Percentiles rank a stretch among this genome's conserved stretches.
phyloP scores from a whole-genome alignment of 1,139 yeast genomes.

The Entelexis paramagnoliae region DNA sequence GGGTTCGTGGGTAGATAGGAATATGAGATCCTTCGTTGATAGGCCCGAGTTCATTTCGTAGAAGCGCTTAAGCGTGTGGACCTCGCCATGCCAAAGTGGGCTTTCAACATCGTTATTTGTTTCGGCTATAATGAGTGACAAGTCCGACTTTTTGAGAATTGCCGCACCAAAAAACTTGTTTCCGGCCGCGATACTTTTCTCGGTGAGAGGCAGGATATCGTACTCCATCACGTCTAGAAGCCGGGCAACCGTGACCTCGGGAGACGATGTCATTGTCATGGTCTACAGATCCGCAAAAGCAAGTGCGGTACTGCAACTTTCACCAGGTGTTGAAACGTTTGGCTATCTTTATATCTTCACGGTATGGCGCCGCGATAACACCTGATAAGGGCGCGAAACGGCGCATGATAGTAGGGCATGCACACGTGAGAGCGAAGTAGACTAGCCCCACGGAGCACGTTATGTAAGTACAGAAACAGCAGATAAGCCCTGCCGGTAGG shows the following conservation, averaged over 20 bases:
- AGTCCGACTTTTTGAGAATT: slow-evolving; percentile 20
- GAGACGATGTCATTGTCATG: background rate
- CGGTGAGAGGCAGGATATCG: slow-evolving; percentile 22
- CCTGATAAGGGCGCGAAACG: too few relatives aligned
- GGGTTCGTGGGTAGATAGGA: slow-evolving; percentile 25
- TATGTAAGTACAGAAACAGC: too few relatives aligned
- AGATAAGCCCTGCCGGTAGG: too few relatives aligned
- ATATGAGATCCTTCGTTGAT: slow-evolving; percentile 22
- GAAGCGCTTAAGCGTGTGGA: slow-evolving; percentile 22
- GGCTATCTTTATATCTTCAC: too few relatives aligned
- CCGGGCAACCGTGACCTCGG: background rate
- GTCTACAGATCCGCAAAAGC: too few relatives aligned
- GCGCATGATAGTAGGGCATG: too few relatives aligned
- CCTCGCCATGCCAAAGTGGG: slow-evolving; percentile 25
- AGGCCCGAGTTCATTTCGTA: slow-evolving; percentile 21
- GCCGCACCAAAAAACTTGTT: slow-evolving; percentile 25
- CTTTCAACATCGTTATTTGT: slow-evolving; percentile 22
- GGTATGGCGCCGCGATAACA: too few relatives aligned
- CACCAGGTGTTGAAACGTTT: too few relatives aligned
- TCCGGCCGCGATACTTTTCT: slow-evolving; percentile 20
- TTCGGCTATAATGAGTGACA: slow-evolving; percentile 21
- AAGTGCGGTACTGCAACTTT: too few relatives aligned
- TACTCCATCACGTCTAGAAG: slow-evolving; percentile 22
- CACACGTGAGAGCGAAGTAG: too few relatives aligned
- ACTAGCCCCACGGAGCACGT: too few relatives aligned